A percentile compares a stretch with the other conserved stretches of the same genome.
These are phyloP conservation scores for Sequoiadendron giganteum DNA, from an alignment of 75 land plant species.

Conservation along the genomic window DNA sequence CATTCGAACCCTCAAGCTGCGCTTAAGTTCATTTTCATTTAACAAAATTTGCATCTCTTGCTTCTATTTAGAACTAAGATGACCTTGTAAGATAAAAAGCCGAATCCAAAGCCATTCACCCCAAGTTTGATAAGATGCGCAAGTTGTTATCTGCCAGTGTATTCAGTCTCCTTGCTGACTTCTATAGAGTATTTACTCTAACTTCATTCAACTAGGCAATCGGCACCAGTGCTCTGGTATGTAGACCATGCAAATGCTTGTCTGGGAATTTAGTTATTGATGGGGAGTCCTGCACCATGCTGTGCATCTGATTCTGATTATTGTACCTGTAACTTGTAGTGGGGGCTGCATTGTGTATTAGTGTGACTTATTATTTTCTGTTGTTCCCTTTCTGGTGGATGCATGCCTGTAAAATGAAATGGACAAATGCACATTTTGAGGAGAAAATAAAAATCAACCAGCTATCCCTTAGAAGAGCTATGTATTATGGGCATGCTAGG, in stretches of 20 bases:
- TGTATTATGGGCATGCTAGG: neutral
- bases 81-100: neutral
- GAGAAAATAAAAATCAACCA: neutral
- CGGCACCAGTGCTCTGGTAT: neutral
- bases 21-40: neutral
- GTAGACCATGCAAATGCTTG: neutral
- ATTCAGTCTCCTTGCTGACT: constrained; percentile 1
- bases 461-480: neutral
- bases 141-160: neutral
- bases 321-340: neutral
- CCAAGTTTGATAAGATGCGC: neutral
- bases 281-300: neutral
- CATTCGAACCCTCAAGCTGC: neutral
- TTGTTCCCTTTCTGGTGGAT: neutral
- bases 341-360: neutral
- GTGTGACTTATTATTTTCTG: neutral
- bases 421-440: neutral
- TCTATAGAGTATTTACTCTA: neutral
- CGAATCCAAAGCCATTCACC: neutral
- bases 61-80: neutral
- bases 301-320: neutral
- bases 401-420: constrained; percentile 1
- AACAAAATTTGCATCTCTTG: neutral
- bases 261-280: neutral
- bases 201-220: neutral